A percentile compares a stretch with the other conserved stretches of the same genome.
phyloP scores from a whole-genome alignment of 2,329 filamentous ascomycete species.

The Beauveria rudraprayagi region DNA sequence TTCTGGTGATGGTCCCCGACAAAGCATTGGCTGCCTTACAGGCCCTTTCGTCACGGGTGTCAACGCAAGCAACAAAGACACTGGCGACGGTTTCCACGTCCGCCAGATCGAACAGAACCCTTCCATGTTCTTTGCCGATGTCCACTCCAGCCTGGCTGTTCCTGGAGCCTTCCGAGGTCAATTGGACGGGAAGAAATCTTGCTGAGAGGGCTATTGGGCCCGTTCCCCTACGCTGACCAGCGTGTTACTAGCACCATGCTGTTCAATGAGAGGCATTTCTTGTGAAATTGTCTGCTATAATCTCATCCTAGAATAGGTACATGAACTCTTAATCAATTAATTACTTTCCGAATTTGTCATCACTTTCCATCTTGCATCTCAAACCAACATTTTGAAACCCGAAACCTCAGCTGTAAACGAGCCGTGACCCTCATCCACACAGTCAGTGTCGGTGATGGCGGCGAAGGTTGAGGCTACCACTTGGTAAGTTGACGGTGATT shows the following conservation, averaged over 20 bases:
- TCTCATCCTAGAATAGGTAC: no score
- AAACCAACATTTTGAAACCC: no score
- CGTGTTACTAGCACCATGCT: no score
- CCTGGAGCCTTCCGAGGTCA: conserved; percentile 47
- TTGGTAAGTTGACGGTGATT: not conserved
- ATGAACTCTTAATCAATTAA: no score
- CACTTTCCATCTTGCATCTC: no score
- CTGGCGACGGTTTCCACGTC: conserved; percentile 38
- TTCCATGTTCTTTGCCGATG: conserved; percentile 42
- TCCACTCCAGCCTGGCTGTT: conserved; percentile 39
- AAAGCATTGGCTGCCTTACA: conserved; percentile 33
- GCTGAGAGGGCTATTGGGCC: not conserved
- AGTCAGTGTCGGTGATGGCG: not conserved
- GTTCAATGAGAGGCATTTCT: no score
- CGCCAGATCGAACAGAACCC: conserved; percentile 43
- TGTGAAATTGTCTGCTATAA: no score
- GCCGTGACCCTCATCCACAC: not conserved
- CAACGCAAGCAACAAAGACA: conserved; percentile 21
- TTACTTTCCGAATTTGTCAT: no score
- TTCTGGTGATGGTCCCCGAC: conserved; percentile 25
- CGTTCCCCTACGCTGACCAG: no score
- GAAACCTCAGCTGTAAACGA: no score
- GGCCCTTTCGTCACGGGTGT: conserved; percentile 29
- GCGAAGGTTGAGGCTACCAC: not conserved
- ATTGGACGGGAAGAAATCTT: conserved; percentile 20